Evolutionary conservation across 106 monocot species (phyloP).

Genomic region (Dendrobium huoshanense): DNA sequence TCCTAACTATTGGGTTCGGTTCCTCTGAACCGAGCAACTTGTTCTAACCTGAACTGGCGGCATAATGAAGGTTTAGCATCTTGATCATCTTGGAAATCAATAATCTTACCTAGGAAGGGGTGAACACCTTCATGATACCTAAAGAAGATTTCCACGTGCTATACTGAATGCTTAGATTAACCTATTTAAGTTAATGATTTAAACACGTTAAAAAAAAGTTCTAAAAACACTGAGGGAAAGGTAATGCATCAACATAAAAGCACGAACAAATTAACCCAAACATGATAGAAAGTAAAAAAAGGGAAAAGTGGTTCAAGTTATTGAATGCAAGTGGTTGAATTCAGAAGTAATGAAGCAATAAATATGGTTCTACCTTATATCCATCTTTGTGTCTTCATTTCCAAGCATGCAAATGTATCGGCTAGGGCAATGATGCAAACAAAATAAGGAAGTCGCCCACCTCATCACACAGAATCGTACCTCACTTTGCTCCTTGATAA

Average conservation of each 20-base stretch:
- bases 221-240: background rate
- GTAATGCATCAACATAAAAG: background rate
- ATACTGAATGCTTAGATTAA: background rate
- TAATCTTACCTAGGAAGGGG: background rate
- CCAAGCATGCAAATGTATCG: slow-evolving; percentile 97
- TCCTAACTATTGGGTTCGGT: too few species aligned
- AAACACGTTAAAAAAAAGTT: background rate
- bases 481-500: slow-evolving; percentile 79
- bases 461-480: slow-evolving; percentile 90
- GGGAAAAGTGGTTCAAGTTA: background rate
- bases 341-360: background rate
- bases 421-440: slow-evolving; percentile 71
- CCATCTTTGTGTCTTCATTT: slow-evolving; percentile 69
- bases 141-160: background rate
- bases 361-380: slow-evolving; percentile 57
- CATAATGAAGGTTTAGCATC: background rate
- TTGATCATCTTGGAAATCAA: background rate
- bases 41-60: too few species aligned
- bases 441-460: slow-evolving; percentile 80
- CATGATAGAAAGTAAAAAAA: background rate
- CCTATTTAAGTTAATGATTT: background rate
- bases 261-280: background rate
- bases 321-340: background rate
- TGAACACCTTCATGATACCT: background rate
- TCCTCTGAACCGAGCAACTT: too few species aligned